Evolutionary conservation across 2,329 filamentous ascomycete species (phyloP).

Genomic region (Microcyclosporella mali): DNA sequence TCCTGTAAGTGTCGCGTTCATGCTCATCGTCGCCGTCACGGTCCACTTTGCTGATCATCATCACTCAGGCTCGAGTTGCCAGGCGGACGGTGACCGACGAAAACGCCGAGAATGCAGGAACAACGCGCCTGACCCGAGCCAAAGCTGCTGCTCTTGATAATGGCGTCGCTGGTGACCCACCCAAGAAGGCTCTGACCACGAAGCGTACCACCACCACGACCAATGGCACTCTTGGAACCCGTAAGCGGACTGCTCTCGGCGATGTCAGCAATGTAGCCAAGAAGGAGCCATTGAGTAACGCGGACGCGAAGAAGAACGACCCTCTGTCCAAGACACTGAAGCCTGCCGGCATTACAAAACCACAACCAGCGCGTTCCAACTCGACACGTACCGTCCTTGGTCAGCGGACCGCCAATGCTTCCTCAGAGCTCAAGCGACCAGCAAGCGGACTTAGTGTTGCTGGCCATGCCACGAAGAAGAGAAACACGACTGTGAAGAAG

Average conservation of each 20-base stretch:
- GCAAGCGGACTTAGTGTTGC: constrained; percentile 66
- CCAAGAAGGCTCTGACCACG: constrained; percentile 43
- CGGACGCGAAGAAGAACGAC: constrained; percentile 45
- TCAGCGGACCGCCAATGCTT: constrained; percentile 61
- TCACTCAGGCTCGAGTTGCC: constrained; percentile 60
- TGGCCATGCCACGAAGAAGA: constrained; percentile 61
- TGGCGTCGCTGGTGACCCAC: constrained; percentile 52
- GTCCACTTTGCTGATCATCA: constrained; percentile 35
- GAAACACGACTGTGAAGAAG: constrained; percentile 51
- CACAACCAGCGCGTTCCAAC: constrained; percentile 43
- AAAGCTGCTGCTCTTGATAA: constrained; percentile 67
- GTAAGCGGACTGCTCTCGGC: constrained; percentile 76
- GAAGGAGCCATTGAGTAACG: constrained; percentile 59
- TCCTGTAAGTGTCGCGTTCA: constrained; percentile 28
- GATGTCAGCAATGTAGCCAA: constrained; percentile 96
- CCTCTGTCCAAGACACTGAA: constrained; percentile 54
- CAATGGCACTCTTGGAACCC: constrained; percentile 38
- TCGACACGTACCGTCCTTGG: constrained; percentile 55
- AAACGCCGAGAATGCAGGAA: constrained; percentile 70
- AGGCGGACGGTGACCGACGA: constrained; percentile 77
- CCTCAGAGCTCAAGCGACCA: constrained; percentile 62
- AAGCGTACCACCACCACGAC: constrained; percentile 42
- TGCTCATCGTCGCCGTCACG: constrained; percentile 7
- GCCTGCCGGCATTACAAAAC: constrained; percentile 75
- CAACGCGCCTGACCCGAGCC: constrained; percentile 83